phyloP scores from a whole-genome alignment of 805 yeast genomes.

The Candida pini region DNA sequence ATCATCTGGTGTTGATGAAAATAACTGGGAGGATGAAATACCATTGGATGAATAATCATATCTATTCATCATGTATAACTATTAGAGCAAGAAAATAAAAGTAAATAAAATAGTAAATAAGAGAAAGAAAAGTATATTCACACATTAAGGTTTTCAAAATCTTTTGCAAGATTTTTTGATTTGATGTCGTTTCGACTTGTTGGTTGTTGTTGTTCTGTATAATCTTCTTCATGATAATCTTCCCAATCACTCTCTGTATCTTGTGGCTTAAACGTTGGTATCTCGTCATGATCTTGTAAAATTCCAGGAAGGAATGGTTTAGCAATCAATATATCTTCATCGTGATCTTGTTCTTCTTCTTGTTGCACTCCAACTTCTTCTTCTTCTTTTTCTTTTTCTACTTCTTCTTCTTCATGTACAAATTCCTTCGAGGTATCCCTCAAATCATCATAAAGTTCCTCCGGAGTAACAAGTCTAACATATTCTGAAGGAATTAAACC shows the following conservation, averaged over 20 bases:
- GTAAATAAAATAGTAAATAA: not conserved
- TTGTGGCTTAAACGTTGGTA: too few species aligned
- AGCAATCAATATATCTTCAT: conserved; percentile 25
- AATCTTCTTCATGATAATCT: conserved; percentile 21
- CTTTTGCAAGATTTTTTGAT: too few species aligned
- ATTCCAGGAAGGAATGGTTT: conserved; percentile 40
- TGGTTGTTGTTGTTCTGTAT: too few species aligned
- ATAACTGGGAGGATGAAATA: conserved; percentile 50
- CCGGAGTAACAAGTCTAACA: conserved; percentile 49
- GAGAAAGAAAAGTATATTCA: too few species aligned
- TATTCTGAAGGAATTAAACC: conserved; percentile 96
- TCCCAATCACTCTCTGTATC: conserved; percentile 27
- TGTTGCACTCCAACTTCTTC: conserved; percentile 14
- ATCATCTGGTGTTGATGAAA: conserved; percentile 33
- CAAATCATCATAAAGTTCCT: conserved; percentile 19
- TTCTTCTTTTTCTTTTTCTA: conserved; percentile 27
- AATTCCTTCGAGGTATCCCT: too few species aligned
- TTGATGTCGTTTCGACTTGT: too few species aligned
- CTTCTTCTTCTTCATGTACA: conserved; percentile 4
- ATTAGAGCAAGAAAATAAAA: not conserved
- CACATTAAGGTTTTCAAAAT: too few species aligned
- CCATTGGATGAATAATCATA: conserved; percentile 31
- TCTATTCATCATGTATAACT: not conserved
- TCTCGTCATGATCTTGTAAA: conserved; percentile 17
- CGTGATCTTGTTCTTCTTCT: conserved; percentile 8